Conservation (phyloP, 805 yeast species). For the Millerozyma acaciae region DNA sequence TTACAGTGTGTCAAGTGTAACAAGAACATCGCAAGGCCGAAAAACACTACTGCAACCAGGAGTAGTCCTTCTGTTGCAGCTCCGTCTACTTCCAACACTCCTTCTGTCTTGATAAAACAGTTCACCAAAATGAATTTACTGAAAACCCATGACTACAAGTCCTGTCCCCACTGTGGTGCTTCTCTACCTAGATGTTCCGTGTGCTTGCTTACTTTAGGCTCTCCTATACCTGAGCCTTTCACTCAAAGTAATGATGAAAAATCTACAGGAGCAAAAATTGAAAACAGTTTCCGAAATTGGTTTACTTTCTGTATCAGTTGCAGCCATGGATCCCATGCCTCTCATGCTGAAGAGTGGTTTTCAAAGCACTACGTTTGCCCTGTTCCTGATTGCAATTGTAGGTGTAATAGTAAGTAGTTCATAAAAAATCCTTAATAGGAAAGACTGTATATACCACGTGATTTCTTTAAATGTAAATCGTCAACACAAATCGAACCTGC, state of each 20-base stretch:
- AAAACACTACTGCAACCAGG: slow-evolving; percentile 10
- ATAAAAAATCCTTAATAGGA: not conserved
- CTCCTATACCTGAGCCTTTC: slow-evolving; percentile 47
- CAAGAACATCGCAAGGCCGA: slow-evolving; percentile 53
- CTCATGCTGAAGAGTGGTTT: slow-evolving; percentile 96
- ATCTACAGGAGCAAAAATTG: slow-evolving; percentile 21
- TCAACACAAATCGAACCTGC: slow-evolving; percentile 4
- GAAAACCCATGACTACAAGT: slow-evolving; percentile 20
- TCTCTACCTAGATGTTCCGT: slow-evolving; percentile 89
- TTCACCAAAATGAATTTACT: slow-evolving; percentile 26
- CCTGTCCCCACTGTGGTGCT: slow-evolving; percentile 83
- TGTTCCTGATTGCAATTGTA: slow-evolving; percentile 87
- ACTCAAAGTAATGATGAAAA: slow-evolving; percentile 20
- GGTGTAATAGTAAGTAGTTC: slow-evolving; percentile 57
- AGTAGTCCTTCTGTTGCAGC: slow-evolving; percentile 3
- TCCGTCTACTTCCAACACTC: slow-evolving; percentile 12
- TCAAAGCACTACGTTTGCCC: slow-evolving; percentile 84
- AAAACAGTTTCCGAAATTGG: slow-evolving; percentile 65
- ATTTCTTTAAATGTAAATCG: slow-evolving; percentile 1
- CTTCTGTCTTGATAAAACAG: slow-evolving; percentile 27
- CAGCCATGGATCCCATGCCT: slow-evolving; percentile 92
- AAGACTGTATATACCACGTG: not conserved
- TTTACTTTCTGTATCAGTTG: slow-evolving; percentile 88
- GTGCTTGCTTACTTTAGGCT: slow-evolving; percentile 77
- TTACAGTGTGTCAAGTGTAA: slow-evolving; percentile 83